Conservation (phyloP, 768 basidiomycete genomes). For the Boletus edulis region DNA sequence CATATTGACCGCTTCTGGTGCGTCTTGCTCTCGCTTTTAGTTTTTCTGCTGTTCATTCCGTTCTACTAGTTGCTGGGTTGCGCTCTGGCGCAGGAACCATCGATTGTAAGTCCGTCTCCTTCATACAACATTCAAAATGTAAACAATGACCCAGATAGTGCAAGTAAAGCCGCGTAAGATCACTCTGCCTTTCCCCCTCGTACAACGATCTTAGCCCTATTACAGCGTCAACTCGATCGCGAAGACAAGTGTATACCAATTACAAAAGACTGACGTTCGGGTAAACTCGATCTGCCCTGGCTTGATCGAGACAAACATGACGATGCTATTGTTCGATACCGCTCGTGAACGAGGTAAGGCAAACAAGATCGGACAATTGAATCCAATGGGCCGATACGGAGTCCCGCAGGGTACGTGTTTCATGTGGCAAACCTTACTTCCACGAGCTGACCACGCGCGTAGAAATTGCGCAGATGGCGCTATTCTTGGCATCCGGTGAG, state of each 20-base stretch:
- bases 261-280: constrained; percentile 79
- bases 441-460: constrained; percentile 13
- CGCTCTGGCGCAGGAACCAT: constrained; percentile 78
- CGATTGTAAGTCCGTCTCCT: constrained; percentile 58
- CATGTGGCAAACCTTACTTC: constrained; percentile 13
- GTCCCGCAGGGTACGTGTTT: constrained; percentile 62
- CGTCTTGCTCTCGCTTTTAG: constrained; percentile 20
- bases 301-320: constrained; percentile 94
- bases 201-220: constrained; percentile 4
- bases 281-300: constrained; percentile 92
- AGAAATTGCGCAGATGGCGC: constrained; percentile 85
- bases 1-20: constrained; percentile 83
- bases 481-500: constrained; percentile 87
- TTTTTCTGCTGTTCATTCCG: background rate
- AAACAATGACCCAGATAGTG: constrained; percentile 61
- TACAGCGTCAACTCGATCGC: constrained; percentile 84
- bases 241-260: constrained; percentile 75
- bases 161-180: constrained; percentile 88
- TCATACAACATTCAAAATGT: background rate
- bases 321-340: constrained; percentile 67
- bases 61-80: constrained; percentile 69
- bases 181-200: background rate
- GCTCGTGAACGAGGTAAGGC: constrained; percentile 75
- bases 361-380: constrained; percentile 74
- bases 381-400: constrained; percentile 81